phyloP scores from a whole-genome alignment of 176 grass and related monocot species.

The Cocos nucifera region DNA sequence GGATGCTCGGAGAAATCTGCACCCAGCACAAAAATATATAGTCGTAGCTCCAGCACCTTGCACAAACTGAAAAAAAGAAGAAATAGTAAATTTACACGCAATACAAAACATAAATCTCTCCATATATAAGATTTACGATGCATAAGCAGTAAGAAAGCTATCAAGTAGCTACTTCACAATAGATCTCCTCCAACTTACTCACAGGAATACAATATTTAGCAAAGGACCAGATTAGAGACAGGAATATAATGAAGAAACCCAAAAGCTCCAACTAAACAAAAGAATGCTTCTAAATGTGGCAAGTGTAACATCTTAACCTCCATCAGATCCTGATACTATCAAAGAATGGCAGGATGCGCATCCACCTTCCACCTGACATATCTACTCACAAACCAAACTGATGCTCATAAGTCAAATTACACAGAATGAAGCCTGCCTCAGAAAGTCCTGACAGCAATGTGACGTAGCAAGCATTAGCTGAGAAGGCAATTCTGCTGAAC shows the following conservation, averaged over 20 bases:
- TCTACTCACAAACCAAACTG: no score
- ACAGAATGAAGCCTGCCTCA: no score
- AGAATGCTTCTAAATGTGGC: constrained; percentile 2
- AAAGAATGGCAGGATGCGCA: no score
- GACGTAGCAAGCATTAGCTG: no score
- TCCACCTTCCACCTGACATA: no score
- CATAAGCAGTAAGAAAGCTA: neutral
- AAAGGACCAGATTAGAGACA: neutral
- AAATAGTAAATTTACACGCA: neutral
- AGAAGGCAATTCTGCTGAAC: no score
- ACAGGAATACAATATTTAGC: neutral
- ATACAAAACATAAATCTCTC: neutral
- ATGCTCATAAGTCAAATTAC: no score
- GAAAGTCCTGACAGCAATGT: no score
- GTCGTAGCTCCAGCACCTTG: no score
- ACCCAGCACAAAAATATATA: no score
- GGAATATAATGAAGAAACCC: neutral
- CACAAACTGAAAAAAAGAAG: no score
- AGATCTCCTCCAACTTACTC: neutral
- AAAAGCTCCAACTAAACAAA: constrained; percentile 4
- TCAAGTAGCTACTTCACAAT: neutral
- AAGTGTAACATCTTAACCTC: constrained; percentile 1
- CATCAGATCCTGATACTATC: neutral
- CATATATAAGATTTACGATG: neutral
- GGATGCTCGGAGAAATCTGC: no score